A percentile compares a stretch with the other conserved stretches of the same genome.
These are phyloP conservation scores for Coemansia sp. DNA, from an alignment of 192 early-diverging fungal species.

Conservation along the genomic window DNA sequence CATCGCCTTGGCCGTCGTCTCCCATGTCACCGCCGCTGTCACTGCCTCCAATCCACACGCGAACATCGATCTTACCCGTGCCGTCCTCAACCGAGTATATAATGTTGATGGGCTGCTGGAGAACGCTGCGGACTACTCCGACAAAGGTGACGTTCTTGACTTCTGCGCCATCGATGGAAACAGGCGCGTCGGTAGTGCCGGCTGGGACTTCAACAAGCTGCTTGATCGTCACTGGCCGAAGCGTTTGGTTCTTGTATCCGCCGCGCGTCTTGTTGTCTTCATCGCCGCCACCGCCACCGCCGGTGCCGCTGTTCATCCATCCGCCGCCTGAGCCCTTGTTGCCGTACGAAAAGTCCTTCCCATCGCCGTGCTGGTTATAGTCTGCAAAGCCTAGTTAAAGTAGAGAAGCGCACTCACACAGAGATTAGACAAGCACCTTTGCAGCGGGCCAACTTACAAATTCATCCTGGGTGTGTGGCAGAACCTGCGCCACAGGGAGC, in stretches of 20 bases:
- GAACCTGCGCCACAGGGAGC: neutral
- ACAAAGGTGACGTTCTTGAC: conserved; percentile 76
- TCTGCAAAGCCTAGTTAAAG: conserved; percentile 24
- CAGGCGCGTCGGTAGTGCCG: conserved; percentile 60
- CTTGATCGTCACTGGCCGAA: conserved; percentile 85
- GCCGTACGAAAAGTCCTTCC: conserved; percentile 28
- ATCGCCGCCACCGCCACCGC: conserved; percentile 25
- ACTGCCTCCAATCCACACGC: conserved; percentile 59
- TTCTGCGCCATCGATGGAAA: conserved; percentile 71
- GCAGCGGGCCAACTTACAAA: neutral
- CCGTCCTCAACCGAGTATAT: conserved; percentile 84
- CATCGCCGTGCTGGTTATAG: conserved; percentile 25
- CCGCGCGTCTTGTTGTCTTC: conserved; percentile 50
- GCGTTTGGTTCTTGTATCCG: conserved; percentile 60
- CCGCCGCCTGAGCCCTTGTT: conserved; percentile 29
- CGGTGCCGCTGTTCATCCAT: conserved; percentile 21
- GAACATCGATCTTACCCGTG: conserved; percentile 74
- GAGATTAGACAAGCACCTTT: neutral
- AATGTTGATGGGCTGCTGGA: conserved; percentile 60
- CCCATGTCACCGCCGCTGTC: conserved; percentile 14
- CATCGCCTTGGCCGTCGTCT: conserved; percentile 10
- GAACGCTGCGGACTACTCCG: conserved; percentile 65
- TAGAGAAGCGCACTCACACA: neutral
- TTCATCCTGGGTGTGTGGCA: neutral
- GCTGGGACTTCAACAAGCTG: conserved; percentile 62